A percentile compares a stretch with the other conserved stretches of the same genome.
These are phyloP conservation scores for Naganishia antarctica DNA, from an alignment of 768 basidiomycete genomes.

Conservation along the genomic window DNA sequence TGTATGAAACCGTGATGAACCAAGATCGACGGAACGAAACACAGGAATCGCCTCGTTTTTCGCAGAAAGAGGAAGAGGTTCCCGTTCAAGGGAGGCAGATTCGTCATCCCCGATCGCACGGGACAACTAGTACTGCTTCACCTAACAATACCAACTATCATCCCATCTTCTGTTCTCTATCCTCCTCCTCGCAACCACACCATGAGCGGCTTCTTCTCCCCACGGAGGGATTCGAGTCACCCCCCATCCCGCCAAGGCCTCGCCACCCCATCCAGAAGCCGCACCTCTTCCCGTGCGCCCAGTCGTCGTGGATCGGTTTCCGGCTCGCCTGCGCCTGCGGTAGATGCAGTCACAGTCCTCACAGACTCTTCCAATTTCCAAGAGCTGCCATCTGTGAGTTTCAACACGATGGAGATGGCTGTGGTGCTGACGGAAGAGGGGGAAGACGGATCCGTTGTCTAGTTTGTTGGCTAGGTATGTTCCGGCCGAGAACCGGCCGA, in stretches of 20 bases:
- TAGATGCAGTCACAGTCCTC: background rate
- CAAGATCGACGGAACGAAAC: too few relatives aligned
- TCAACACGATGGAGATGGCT: background rate
- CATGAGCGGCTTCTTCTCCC: conserved; percentile 7
- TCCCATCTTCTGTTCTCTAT: background rate
- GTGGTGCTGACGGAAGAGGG: background rate
- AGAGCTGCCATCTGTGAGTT: conserved; percentile 8
- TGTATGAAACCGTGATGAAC: background rate
- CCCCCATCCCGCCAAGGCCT: background rate
- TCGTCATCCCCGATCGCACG: background rate
- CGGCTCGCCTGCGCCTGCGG: background rate
- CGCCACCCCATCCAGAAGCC: background rate
- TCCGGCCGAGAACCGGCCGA: background rate
- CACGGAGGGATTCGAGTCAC: background rate
- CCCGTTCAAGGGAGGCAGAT: too few relatives aligned
- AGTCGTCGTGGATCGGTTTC: background rate
- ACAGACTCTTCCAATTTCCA: conserved; percentile 8
- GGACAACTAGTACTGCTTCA: background rate
- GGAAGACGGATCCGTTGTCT: conserved; percentile 12
- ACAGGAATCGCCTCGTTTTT: background rate
- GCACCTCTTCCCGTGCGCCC: background rate
- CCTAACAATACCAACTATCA: background rate
- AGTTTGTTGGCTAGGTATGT: conserved; percentile 12
- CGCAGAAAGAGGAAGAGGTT: too few relatives aligned
- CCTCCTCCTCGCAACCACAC: background rate